These are phyloP conservation scores for Arthrobotrys iridis DNA, from an alignment of 2,329 filamentous ascomycete species.

Conservation along the genomic window DNA sequence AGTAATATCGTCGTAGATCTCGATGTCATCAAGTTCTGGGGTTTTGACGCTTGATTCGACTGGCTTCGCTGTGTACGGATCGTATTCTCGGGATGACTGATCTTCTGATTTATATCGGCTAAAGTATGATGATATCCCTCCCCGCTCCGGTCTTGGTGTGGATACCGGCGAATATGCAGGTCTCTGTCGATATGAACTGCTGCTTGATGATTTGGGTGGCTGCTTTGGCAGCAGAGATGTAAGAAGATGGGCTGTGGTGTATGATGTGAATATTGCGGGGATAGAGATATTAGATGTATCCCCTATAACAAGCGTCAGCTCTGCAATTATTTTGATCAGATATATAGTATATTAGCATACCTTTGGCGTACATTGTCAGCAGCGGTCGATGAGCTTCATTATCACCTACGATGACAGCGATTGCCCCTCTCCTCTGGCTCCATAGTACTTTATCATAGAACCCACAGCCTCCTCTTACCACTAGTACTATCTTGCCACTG, in stretches of 20 bases:
- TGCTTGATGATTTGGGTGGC: constrained; percentile 33
- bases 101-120: neutral
- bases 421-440: constrained; percentile 88
- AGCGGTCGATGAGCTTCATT: constrained; percentile 87
- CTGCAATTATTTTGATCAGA: neutral
- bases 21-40: constrained; percentile 1
- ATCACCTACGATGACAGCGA: constrained; percentile 92
- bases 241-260: constrained; percentile 91
- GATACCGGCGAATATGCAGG: constrained; percentile 22
- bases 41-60: constrained; percentile 7
- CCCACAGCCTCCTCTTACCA: constrained; percentile 92
- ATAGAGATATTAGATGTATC: constrained; percentile 96
- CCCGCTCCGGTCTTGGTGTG: constrained; percentile 1
- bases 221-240: constrained; percentile 72
- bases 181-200: constrained; percentile 11
- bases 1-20: constrained; percentile 10
- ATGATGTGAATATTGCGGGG: constrained; percentile 91
- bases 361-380: constrained; percentile 95
- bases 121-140: constrained; percentile 28
- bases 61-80: neutral
- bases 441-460: constrained; percentile 98
- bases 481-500: constrained; percentile 86
- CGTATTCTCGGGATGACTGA: constrained; percentile 3
- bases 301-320: constrained; percentile 63
- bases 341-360: constrained; percentile 49